Evolutionary conservation across 2,329 filamentous ascomycete genomes (phyloP).

Genomic region (Pyricularia sp.): DNA sequence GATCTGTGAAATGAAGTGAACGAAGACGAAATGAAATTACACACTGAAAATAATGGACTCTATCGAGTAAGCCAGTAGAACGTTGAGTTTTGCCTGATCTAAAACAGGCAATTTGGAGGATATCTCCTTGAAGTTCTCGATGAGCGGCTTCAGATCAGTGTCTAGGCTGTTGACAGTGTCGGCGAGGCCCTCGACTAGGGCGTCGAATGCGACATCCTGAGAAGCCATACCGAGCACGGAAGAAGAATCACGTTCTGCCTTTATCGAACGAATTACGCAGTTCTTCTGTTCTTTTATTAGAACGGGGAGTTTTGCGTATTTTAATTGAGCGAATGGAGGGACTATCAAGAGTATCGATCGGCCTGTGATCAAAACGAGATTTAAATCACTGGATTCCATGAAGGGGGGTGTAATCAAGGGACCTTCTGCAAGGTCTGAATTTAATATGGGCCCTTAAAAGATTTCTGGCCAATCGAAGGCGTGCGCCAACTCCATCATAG

Average conservation of each 20-base stretch:
- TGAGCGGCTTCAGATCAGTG: constrained; percentile 62
- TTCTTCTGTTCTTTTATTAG: neutral
- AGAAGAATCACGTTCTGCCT: neutral
- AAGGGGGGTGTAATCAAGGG: neutral
- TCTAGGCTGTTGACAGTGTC: constrained; percentile 39
- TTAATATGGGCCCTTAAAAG: neutral
- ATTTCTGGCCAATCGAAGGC: neutral
- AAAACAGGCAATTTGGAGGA: constrained; percentile 79
- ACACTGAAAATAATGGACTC: constrained; percentile 83
- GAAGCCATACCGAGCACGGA: neutral
- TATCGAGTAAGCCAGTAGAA: constrained; percentile 79
- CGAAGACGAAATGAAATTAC: constrained; percentile 16
- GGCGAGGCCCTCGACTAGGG: constrained; percentile 3
- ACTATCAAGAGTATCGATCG: neutral
- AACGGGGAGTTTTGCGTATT: neutral
- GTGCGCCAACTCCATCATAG: neutral
- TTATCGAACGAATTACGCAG: neutral
- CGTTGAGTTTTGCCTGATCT: constrained; percentile 88
- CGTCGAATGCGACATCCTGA: neutral
- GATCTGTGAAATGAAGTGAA: neutral
- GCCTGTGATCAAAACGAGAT: neutral
- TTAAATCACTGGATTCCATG: neutral
- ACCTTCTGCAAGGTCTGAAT: neutral
- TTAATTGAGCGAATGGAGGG: neutral
- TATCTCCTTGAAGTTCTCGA: constrained; percentile 56